Evolutionary conservation across 257 asterid species (phyloP).

Genomic region (Phtheirospermum japonicum): DNA sequence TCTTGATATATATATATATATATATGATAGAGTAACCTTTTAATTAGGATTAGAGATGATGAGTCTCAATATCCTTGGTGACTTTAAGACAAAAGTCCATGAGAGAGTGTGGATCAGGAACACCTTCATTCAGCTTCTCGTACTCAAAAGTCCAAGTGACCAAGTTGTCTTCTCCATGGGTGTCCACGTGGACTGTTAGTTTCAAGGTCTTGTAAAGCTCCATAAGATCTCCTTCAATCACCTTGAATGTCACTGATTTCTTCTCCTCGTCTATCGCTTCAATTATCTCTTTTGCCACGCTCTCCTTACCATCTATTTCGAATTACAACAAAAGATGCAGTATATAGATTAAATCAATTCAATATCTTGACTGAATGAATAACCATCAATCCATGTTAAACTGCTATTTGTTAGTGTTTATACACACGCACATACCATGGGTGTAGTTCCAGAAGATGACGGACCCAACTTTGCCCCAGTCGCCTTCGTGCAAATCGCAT

Average conservation of each 20-base stretch:
- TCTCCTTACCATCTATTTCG: constrained; percentile 38
- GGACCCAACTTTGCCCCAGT: constrained; percentile 35
- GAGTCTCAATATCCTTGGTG: constrained; percentile 34
- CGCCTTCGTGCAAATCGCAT: constrained; percentile 28
- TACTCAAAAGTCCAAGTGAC: constrained; percentile 44
- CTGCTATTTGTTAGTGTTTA: too few species aligned
- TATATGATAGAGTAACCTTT: background rate
- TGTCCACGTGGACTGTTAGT: constrained; percentile 29
- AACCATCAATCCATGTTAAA: too few species aligned
- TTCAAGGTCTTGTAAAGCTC: constrained; percentile 37
- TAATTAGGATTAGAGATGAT: constrained; percentile 27
- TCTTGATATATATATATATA: too few species aligned
- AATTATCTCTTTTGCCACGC: constrained; percentile 33
- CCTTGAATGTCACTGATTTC: constrained; percentile 34
- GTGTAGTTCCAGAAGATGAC: constrained; percentile 30
- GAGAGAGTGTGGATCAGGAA: constrained; percentile 38
- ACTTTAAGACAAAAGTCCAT: constrained; percentile 22
- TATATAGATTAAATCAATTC: too few species aligned
- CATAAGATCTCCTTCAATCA: constrained; percentile 42
- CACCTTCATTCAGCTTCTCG: constrained; percentile 35
- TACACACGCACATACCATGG: too few species aligned
- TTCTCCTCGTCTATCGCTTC: constrained; percentile 40
- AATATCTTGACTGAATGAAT: too few species aligned
- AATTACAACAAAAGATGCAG: too few species aligned
- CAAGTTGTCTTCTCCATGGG: constrained; percentile 31